Conservation (phyloP, 176 grass and related monocot genomes). For the Saccharum officinarum region DNA sequence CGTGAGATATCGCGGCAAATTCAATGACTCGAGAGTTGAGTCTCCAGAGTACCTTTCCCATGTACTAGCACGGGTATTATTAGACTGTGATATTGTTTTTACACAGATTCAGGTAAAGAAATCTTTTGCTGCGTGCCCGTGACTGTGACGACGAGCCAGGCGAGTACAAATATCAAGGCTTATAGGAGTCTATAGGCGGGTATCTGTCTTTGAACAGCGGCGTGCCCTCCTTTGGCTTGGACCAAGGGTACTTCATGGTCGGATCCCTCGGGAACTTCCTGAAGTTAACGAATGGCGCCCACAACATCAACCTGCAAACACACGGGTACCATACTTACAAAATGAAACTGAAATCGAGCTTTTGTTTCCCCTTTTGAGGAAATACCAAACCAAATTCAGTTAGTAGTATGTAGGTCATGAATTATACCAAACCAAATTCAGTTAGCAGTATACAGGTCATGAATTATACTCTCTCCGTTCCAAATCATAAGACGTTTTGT, state of each 20-base stretch:
- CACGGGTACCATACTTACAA: not conserved
- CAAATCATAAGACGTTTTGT: too few species aligned
- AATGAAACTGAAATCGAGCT: not conserved
- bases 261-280: conserved; percentile 90
- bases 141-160: not conserved
- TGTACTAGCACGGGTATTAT: not conserved
- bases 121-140: not conserved
- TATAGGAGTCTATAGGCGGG: conserved; percentile 33
- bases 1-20: conserved; percentile 1
- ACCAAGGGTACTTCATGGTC: conserved; percentile 96
- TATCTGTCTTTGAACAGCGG: conserved; percentile 73
- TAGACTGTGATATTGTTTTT: conserved; percentile 15
- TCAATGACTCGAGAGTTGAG: not conserved
- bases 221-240: conserved; percentile 78
- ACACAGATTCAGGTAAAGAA: conserved; percentile 26
- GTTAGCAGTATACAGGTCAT: too few species aligned
- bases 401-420: not conserved
- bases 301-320: conserved; percentile 63
- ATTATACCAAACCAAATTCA: too few species aligned
- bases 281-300: conserved; percentile 95
- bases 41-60: conserved; percentile 1
- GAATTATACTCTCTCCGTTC: too few species aligned
- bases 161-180: not conserved
- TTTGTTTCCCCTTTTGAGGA: not conserved
- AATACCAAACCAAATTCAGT: not conserved